Base-by-base conservation (phyloP, 345 rosid species). In the Turritis glabra region DNA sequence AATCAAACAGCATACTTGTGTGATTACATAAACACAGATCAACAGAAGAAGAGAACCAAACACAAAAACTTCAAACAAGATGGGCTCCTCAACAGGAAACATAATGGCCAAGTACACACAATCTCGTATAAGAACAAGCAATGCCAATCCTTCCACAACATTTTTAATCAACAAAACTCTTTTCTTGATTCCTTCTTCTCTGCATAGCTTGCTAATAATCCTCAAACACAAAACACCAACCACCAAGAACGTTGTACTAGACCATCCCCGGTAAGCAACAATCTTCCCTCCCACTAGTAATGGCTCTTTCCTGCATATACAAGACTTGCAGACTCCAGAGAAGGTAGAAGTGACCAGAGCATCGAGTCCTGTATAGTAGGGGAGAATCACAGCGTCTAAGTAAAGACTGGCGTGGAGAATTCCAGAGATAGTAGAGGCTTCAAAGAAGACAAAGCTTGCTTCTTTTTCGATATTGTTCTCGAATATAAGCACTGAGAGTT, bases 341-440 rank as follows among this genome's bases (percentile, higher is more conserved):
- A 88, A 84, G 2, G 77, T 73, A 0, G 97, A 92, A 1, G 87
- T 77, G 6, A 73, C 80, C 2, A 92, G 76, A 38, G 97, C 97
- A 50, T 88, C 97, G 15, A 80, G 78, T 22, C 97, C 96, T 22
- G 97, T 90, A 32, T 92, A 85, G 82, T 90, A 92, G 25, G 97
- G 96, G 58, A 92, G 73, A 63, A 92, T 74, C 57, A 92, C 78
- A 3, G 94, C 64, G 64, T 90, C 96, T 71, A 90, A 66, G 77
- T 90, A 90, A 21, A 90, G 70, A 52, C 93, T 87, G 0, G 92
- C 93, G 13, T 92, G 97, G 46, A 92, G 74, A 33, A 92, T 84
- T 35, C 97, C 97, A 2, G 96, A 92, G 63, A 89, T 80, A 1
- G 92, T 84, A 0, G 97, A 90, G 23, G 96, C 89, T 81, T 90